Evolutionary conservation across 352 stramenopile species (phyloP).

Genomic region (Halophytophthora polymorphica): DNA sequence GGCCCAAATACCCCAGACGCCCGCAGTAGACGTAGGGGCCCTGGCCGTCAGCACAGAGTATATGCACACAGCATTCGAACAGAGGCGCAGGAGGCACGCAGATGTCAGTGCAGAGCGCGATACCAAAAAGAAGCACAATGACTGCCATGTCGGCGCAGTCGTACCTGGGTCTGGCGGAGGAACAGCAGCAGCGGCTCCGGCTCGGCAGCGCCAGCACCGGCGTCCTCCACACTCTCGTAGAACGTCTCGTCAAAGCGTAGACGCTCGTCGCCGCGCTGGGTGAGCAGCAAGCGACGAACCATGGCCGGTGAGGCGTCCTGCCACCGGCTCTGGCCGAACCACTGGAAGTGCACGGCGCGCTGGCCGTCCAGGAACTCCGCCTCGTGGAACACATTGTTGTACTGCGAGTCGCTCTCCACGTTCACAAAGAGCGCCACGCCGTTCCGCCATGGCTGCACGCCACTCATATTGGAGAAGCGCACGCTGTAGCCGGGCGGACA

Average conservation of each 20-base stretch:
- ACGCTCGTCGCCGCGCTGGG: constrained; percentile 24
- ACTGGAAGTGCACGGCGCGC: constrained; percentile 44
- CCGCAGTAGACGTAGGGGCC: constrained; percentile 71
- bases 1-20: constrained; percentile 48
- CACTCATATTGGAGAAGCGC: constrained; percentile 44
- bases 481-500: constrained; percentile 25
- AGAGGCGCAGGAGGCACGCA: neutral
- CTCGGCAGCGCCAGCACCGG: neutral
- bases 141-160: neutral
- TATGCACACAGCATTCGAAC: constrained; percentile 1
- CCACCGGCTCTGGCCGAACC: constrained; percentile 43
- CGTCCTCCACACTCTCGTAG: constrained; percentile 10
- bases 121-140: too few relatives aligned
- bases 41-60: too few relatives aligned
- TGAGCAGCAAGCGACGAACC: constrained; percentile 26
- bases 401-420: constrained; percentile 22
- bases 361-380: constrained; percentile 6
- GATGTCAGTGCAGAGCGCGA: too few relatives aligned
- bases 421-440: constrained; percentile 59
- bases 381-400: constrained; percentile 52
- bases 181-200: constrained; percentile 47
- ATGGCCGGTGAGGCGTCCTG: constrained; percentile 21
- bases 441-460: constrained; percentile 53
- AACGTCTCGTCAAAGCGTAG: constrained; percentile 32
- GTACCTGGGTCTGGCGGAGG: constrained; percentile 40